A percentile compares a stretch with the other conserved stretches of the same genome.
These are phyloP conservation scores for Colletotrichum sp. DNA, from an alignment of 2,329 filamentous ascomycete genomes.

Conservation along the genomic window DNA sequence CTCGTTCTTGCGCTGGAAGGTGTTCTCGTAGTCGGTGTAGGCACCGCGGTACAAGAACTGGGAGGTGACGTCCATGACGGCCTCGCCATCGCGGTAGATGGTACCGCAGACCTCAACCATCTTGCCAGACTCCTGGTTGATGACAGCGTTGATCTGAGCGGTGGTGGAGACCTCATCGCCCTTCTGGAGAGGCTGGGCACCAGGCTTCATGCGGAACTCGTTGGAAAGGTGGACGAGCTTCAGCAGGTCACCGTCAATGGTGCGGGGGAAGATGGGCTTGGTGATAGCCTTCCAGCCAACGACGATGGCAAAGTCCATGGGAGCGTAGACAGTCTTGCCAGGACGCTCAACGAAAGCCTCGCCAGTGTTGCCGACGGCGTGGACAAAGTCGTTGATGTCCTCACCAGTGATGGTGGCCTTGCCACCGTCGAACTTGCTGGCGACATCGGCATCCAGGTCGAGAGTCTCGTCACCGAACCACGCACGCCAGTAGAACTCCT, in stretches of 20 bases:
- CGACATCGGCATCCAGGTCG: conserved; percentile 84
- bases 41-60: conserved; percentile 96
- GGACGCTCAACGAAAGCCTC: conserved; percentile 97
- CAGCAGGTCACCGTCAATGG: conserved; percentile 93
- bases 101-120: conserved; percentile 99
- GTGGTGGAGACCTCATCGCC: conserved; percentile 92
- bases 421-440: conserved; percentile 89
- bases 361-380: conserved; percentile 96
- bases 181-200: conserved; percentile 93
- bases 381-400: conserved; percentile 98
- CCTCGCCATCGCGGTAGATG: conserved; percentile 79
- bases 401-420: conserved; percentile 85
- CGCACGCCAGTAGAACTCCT: conserved; percentile 98
- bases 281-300: conserved; percentile 99
- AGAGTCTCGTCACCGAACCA: conserved; percentile 92
- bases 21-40: conserved; percentile 96
- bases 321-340: conserved; percentile 91
- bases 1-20: conserved; percentile 97
- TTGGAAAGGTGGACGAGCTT: conserved; percentile 98
- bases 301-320: conserved; percentile 99
- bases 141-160: conserved; percentile 94
- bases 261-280: conserved; percentile 97
- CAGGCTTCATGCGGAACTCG: conserved; percentile 96
- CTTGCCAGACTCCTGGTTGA: conserved; percentile 98
- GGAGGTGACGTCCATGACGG: conserved; percentile 98